A percentile compares a stretch with the other conserved stretches of the same genome.
These are phyloP conservation scores for Sclerotinia borealis DNA, from an alignment of 2,329 filamentous ascomycete species.

Conservation along the genomic window DNA sequence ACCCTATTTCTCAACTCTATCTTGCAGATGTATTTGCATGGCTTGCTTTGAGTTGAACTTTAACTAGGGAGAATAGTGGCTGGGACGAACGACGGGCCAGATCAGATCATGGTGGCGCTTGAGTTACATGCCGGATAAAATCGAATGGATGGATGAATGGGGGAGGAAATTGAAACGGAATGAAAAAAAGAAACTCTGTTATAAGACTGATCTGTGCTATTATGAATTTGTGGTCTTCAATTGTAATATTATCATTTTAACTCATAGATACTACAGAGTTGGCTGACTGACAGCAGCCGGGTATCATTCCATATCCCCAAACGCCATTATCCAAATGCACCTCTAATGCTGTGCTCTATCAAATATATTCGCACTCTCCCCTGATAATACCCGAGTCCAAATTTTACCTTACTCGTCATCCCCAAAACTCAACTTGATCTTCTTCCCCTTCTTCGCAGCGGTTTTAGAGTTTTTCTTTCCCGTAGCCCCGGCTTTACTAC, in stretches of 20 bases:
- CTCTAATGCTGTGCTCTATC: neutral
- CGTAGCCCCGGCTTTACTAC: neutral
- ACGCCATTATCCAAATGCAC: neutral
- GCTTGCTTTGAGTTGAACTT: neutral
- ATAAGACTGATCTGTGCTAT: neutral
- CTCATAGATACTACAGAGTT: neutral
- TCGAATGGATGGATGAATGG: neutral
- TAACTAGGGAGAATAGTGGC: neutral
- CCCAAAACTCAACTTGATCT: slow-evolving; percentile 63
- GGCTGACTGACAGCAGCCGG: neutral
- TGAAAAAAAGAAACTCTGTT: neutral
- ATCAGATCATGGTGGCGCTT: neutral
- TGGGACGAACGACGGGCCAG: neutral
- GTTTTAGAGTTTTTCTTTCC: slow-evolving; percentile 27
- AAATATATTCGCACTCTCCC: neutral
- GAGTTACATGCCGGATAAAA: neutral
- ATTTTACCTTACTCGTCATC: slow-evolving; percentile 44
- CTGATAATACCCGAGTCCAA: neutral
- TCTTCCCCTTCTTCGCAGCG: slow-evolving; percentile 40
- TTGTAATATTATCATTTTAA: neutral
- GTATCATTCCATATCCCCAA: neutral
- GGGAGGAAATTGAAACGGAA: neutral
- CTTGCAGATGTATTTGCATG: neutral
- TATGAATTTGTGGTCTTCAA: neutral
- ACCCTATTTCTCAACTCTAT: neutral